Percentiles rank a stretch among this genome's conserved stretches.
phyloP scores from a whole-genome alignment of 768 basidiomycete species.

The Ramaria rubella region DNA sequence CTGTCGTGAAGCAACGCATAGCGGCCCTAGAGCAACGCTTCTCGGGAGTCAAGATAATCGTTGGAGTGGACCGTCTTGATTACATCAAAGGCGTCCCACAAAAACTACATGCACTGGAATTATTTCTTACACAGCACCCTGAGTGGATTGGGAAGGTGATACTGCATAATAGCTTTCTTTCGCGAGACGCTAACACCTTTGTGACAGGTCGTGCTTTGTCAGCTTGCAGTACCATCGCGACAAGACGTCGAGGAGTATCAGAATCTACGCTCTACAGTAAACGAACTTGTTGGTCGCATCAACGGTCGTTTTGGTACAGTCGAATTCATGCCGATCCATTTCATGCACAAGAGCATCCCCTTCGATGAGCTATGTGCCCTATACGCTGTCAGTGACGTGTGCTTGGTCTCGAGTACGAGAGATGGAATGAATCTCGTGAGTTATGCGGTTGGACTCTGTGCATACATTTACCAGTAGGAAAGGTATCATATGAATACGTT shows the following conservation, averaged over 20 bases:
- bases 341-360: constrained; percentile 91
- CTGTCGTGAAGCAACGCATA: constrained; percentile 75
- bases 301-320: constrained; percentile 99
- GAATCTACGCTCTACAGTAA: constrained; percentile 90
- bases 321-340: constrained; percentile 99
- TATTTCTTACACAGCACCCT: constrained; percentile 95
- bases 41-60: constrained; percentile 91
- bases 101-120: constrained; percentile 92
- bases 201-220: constrained; percentile 81
- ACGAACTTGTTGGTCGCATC: constrained; percentile 96
- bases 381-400: constrained; percentile 94
- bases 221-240: constrained; percentile 94
- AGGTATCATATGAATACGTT: constrained; percentile 99
- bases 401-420: constrained; percentile 88
- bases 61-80: constrained; percentile 96
- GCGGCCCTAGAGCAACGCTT: constrained; percentile 82
- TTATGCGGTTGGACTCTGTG: background rate
- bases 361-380: constrained; percentile 98
- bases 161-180: background rate
- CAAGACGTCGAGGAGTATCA: constrained; percentile 99
- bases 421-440: constrained; percentile 98
- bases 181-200: background rate
- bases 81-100: constrained; percentile 99
- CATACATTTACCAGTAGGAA: background rate
- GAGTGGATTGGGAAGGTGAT: constrained; percentile 97